Evolutionary conservation across 495 filamentous ascomycete species (phyloP), one percentile per base, ranked within the genome.

Genomic region (Pyrenula aspistea): DNA sequence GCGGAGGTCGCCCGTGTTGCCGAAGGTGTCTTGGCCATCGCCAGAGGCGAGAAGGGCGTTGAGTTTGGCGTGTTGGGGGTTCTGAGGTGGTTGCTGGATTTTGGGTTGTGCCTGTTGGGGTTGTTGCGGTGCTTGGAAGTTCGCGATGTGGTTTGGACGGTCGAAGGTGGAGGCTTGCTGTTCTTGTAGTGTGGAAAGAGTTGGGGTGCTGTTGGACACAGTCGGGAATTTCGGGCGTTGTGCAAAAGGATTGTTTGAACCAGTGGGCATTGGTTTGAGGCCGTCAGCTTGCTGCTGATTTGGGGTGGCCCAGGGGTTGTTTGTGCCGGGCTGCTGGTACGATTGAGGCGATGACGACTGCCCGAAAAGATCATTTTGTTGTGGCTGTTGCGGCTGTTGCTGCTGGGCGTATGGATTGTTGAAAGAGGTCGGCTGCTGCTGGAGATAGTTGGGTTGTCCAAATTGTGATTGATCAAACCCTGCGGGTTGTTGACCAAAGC

Each of bases 161-260:
- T 64, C 77, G 77, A 4, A 75, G 73, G 24, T 65, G 61, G 22
- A 88, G 86, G 62, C 90, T 89, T 21, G 89, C 87, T 92, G 4
- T 84, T 61, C 55, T 62, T 76, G 76, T 10, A 85, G 72, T n/a
- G 75, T 76, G 59, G 73, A 68, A 24, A 83, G 72, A 25, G 73
- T 73, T n/a, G 71, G 70, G 59, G 71, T 75, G 3, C 73, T 63
- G 19, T 72, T 67, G 3, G 67, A 47, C 48, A 72, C 72, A 56
- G 65, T 65, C 2, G 69, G 73, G 72, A 74, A 60, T 65, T 79
- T 69, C 61, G 80, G 81, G 11, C 80, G 79, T 23, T 71, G 62
- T 2, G 92, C 92, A 65, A 98, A 98, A 25, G 92, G 92, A 62
- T 98, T 98, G 73, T 96, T 98, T 0, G 92, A 96, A 53, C 92